phyloP scores from a whole-genome alignment of 2,329 filamentous ascomycete species.

The Aspergillus japonicus region DNA sequence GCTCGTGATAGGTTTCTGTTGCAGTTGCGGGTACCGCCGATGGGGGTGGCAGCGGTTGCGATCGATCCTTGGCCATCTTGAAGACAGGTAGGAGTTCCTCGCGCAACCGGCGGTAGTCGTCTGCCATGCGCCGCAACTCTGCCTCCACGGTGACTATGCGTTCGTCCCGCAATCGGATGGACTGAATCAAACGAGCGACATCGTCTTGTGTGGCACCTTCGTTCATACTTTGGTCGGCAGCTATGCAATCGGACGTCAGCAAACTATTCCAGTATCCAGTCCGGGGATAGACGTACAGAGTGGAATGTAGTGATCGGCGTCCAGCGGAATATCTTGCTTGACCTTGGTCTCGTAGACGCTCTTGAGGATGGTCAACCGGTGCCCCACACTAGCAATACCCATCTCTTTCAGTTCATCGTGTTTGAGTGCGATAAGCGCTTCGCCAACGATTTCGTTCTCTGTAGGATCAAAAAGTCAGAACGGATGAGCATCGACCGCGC shows the following conservation, averaged over 20 bases:
- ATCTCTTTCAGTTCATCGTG: constrained; percentile 95
- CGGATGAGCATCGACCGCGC: constrained; percentile 11
- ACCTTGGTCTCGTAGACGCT: constrained; percentile 95
- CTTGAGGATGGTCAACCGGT: constrained; percentile 91
- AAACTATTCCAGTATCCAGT: neutral
- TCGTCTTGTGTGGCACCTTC: constrained; percentile 88
- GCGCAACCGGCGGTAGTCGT: constrained; percentile 83
- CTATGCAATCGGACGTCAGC: constrained; percentile 49
- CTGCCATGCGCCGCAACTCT: constrained; percentile 77
- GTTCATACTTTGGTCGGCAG: constrained; percentile 86
- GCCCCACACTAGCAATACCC: constrained; percentile 88
- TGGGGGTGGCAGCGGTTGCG: constrained; percentile 73
- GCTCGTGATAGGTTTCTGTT: constrained; percentile 29
- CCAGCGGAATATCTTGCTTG: constrained; percentile 85
- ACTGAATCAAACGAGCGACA: constrained; percentile 84
- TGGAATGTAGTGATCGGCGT: constrained; percentile 90
- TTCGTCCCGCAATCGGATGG: constrained; percentile 85
- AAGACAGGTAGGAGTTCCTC: constrained; percentile 91
- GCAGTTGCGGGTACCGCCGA: constrained; percentile 29
- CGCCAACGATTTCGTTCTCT: constrained; percentile 94
- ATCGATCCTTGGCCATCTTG: constrained; percentile 85
- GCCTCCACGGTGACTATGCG: constrained; percentile 79
- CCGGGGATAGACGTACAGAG: constrained; percentile 65
- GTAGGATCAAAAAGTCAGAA: constrained; percentile 8
- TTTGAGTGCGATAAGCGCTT: constrained; percentile 81